Evolutionary conservation across 768 basidiomycete genomes (phyloP).

Genomic region (Suillus hirtellus): DNA sequence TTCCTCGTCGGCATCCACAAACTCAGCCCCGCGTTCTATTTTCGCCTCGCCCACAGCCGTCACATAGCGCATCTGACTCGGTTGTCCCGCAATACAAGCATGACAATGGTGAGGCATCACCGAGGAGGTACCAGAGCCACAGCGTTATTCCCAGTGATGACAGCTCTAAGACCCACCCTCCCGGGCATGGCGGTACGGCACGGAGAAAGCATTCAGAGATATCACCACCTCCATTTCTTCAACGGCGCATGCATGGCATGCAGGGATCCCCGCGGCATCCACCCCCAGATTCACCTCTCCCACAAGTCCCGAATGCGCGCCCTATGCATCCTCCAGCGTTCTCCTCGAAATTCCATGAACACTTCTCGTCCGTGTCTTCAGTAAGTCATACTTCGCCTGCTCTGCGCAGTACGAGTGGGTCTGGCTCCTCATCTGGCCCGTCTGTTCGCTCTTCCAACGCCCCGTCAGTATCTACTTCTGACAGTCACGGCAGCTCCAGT

Average conservation of each 20-base stretch:
- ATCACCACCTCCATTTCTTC: constrained; percentile 27
- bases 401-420: constrained; percentile 25
- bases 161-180: constrained; percentile 14
- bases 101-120: constrained; percentile 3
- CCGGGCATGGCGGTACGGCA: constrained; percentile 1
- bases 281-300: constrained; percentile 32
- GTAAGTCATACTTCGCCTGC: constrained; percentile 17
- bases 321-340: constrained; percentile 17
- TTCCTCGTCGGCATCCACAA: background rate
- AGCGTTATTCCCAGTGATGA: background rate
- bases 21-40: constrained; percentile 25
- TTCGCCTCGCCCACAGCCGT: constrained; percentile 15
- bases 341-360: constrained; percentile 35
- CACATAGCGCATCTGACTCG: constrained; percentile 7
- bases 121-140: background rate
- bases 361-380: constrained; percentile 32
- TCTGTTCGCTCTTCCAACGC: constrained; percentile 29
- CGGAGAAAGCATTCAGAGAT: constrained; percentile 21
- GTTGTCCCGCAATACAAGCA: constrained; percentile 3
- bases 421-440: constrained; percentile 30
- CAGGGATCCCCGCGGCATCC: constrained; percentile 29
- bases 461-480: constrained; percentile 20
- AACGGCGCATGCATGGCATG: constrained; percentile 26
- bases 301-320: constrained; percentile 20
- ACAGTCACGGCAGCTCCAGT: constrained; percentile 3